These are phyloP conservation scores for Catharanthus roseus DNA, from an alignment of 257 asterid genomes.

Conservation along the genomic window DNA sequence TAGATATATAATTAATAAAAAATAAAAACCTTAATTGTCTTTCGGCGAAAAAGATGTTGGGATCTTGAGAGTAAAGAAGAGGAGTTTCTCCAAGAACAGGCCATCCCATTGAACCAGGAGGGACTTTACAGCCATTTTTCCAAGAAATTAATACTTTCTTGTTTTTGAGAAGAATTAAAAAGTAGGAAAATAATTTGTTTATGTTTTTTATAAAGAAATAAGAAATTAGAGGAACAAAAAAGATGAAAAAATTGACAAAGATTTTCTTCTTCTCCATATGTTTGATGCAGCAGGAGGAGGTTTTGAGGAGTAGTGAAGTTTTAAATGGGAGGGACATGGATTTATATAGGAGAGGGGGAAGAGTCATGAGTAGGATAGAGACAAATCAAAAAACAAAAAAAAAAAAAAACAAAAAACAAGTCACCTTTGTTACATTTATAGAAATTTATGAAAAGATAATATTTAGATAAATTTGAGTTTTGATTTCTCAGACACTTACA, in stretches of 20 bases:
- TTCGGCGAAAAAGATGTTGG: conserved; percentile 50
- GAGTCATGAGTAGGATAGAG: background rate
- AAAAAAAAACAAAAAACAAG: background rate
- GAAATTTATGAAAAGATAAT: background rate
- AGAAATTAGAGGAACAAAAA: conserved; percentile 23
- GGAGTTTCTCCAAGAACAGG: conserved; percentile 81
- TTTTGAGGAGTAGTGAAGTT: no score
- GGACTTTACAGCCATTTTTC: conserved; percentile 37
- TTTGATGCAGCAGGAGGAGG: background rate
- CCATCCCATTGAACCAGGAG: conserved; percentile 96
- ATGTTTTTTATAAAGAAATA: conserved; percentile 5
- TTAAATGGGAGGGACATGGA: no score
- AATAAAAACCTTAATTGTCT: conserved; percentile 54
- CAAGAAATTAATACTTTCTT: conserved; percentile 18
- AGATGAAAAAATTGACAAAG: conserved; percentile 18
- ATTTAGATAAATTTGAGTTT: background rate
- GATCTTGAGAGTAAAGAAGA: conserved; percentile 73
- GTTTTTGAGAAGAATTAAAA: conserved; percentile 13
- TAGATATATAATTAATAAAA: background rate
- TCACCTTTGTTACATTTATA: no score
- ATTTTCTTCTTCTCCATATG: background rate
- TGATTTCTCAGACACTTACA: no score
- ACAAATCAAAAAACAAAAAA: no score
- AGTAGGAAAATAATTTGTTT: conserved; percentile 9
- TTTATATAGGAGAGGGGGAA: conserved; percentile 9